phyloP scores from a whole-genome alignment of 2,329 filamentous ascomycete genomes.

The Cladosporium sp. region DNA sequence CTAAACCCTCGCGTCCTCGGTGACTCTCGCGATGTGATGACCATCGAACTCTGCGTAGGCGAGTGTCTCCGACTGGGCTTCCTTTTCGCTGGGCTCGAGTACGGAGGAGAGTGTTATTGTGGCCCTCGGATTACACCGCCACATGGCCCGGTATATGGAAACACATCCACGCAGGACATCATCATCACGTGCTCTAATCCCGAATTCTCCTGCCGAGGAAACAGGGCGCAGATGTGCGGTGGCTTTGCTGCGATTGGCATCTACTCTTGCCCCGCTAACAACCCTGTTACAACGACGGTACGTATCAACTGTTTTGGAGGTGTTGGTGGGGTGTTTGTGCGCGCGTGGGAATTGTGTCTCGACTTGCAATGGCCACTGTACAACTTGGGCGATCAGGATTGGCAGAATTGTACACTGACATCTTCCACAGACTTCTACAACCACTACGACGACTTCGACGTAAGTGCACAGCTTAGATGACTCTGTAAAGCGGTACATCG shows the following conservation, averaged over 20 bases:
- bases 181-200: conserved; percentile 2
- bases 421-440: background rate
- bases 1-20: background rate
- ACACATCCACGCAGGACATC: conserved; percentile 1
- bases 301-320: background rate
- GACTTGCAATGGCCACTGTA: background rate
- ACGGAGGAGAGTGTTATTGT: conserved; percentile 36
- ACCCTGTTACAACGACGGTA: background rate
- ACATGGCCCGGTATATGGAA: conserved; percentile 3
- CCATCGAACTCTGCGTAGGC: conserved; percentile 8
- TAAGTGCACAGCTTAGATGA: background rate
- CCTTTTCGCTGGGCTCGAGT: conserved; percentile 37
- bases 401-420: background rate
- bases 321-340: too few relatives aligned
- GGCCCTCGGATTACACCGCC: conserved; percentile 2
- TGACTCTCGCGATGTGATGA: background rate
- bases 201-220: conserved; percentile 1
- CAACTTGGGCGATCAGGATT: background rate
- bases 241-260: conserved; percentile 12
- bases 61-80: conserved; percentile 23
- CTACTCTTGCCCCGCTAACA: conserved; percentile 5
- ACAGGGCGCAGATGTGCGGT: conserved; percentile 15
- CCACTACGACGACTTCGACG: background rate
- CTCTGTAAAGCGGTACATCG: background rate
- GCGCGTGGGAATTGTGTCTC: background rate